A percentile compares a stretch with the other conserved stretches of the same genome.
phyloP scores from a whole-genome alignment of 1,284 basidiomycete genomes.

The Pascua guehoae region DNA sequence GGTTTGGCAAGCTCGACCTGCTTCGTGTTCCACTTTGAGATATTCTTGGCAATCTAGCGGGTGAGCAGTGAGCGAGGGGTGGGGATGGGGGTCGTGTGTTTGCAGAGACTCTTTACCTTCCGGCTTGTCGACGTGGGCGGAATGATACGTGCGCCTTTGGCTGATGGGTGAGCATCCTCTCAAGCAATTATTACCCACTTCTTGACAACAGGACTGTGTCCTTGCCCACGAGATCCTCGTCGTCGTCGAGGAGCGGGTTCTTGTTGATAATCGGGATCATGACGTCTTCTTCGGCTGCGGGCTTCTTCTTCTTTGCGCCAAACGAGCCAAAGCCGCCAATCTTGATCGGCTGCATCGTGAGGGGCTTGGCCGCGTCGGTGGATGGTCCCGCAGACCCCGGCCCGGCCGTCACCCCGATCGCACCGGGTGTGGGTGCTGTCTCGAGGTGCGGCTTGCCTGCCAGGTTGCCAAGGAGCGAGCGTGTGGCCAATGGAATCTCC shows the following conservation, averaged over 20 bases:
- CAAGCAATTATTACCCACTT: constrained; percentile 30
- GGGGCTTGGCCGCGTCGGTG: neutral
- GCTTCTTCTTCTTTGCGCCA: constrained; percentile 24
- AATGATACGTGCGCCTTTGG: constrained; percentile 61
- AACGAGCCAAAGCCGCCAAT: constrained; percentile 18
- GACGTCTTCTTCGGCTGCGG: constrained; percentile 24
- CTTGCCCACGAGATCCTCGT: constrained; percentile 57
- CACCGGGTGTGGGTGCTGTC: neutral
- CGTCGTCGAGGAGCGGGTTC: constrained; percentile 54
- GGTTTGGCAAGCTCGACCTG: constrained; percentile 66
- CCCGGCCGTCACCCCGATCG: neutral
- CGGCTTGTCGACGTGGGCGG: constrained; percentile 79
- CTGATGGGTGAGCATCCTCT: constrained; percentile 21
- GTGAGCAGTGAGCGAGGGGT: constrained; percentile 2
- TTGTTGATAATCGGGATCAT: constrained; percentile 35
- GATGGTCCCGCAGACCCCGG: neutral
- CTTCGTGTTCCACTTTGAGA: constrained; percentile 91
- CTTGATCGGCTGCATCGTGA: constrained; percentile 38
- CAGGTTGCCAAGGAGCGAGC: constrained; percentile 32
- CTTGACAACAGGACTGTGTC: constrained; percentile 46
- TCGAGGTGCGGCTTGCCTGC: constrained; percentile 21
- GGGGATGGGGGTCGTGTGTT: neutral
- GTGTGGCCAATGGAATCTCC: constrained; percentile 15
- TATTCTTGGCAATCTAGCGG: constrained; percentile 73
- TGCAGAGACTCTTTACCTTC: constrained; percentile 60